Evolutionary conservation across 345 rosid species (phyloP).

Genomic region (Draba incana): DNA sequence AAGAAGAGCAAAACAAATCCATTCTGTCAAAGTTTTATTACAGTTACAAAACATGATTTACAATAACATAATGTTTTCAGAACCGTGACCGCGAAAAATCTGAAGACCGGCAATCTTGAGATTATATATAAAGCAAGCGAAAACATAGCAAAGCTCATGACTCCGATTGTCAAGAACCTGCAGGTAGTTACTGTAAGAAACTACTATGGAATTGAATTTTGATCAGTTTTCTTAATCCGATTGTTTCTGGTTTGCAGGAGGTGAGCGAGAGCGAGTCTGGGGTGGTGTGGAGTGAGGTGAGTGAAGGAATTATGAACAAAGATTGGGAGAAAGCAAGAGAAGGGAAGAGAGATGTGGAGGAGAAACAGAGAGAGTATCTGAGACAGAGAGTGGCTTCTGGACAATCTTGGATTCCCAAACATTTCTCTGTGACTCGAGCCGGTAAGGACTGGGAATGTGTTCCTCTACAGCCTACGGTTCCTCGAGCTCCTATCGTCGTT

Average conservation of each 20-base stretch:
- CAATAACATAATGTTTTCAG: slow-evolving; percentile 40
- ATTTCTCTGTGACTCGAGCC: slow-evolving; percentile 50
- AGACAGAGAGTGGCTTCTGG: slow-evolving; percentile 54
- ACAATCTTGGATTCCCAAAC: slow-evolving; percentile 66
- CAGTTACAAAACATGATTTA: slow-evolving; percentile 1
- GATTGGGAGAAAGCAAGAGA: slow-evolving; percentile 80
- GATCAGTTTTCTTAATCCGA: neutral
- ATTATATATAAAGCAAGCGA: slow-evolving; percentile 68
- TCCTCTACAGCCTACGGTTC: slow-evolving; percentile 55
- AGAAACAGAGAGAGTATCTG: slow-evolving; percentile 56
- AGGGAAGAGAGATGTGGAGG: slow-evolving; percentile 69
- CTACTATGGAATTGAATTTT: neutral
- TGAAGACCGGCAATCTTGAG: slow-evolving; percentile 47
- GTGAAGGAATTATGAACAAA: slow-evolving; percentile 54
- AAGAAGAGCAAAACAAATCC: slow-evolving; percentile 11
- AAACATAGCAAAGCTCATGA: slow-evolving; percentile 52
- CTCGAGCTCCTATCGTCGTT: slow-evolving; percentile 66
- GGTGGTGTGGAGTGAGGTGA: slow-evolving; percentile 71
- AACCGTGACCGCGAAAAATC: slow-evolving; percentile 62
- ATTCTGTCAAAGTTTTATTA: slow-evolving; percentile 3
- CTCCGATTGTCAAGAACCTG: slow-evolving; percentile 62
- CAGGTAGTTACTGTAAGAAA: slow-evolving; percentile 58
- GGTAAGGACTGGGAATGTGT: slow-evolving; percentile 67
- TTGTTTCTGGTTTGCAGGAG: slow-evolving; percentile 44
- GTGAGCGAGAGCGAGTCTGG: slow-evolving; percentile 65